Evolutionary conservation across 2,329 filamentous ascomycete genomes (phyloP).

Genomic region (Beauveria medogensis): DNA sequence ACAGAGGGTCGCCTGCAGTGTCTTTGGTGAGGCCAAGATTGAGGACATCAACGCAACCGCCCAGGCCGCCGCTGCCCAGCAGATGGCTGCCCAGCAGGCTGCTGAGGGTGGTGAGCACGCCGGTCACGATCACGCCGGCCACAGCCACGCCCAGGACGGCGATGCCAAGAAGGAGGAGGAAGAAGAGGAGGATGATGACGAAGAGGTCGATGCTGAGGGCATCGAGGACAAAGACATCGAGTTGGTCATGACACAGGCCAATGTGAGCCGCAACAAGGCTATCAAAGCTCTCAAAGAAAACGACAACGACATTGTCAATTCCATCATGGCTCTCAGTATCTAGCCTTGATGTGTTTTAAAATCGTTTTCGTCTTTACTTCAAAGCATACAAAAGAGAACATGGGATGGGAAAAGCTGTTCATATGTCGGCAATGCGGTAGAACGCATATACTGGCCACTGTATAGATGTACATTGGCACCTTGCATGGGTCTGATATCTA

Average conservation of each 20-base stretch:
- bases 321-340: slow-evolving; percentile 96
- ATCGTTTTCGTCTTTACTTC: slow-evolving; percentile 9
- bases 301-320: slow-evolving; percentile 99
- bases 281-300: slow-evolving; percentile 99
- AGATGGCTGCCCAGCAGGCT: slow-evolving; percentile 71
- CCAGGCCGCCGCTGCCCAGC: slow-evolving; percentile 90
- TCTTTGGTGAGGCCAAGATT: slow-evolving; percentile 99
- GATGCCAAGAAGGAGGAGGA: slow-evolving; percentile 72
- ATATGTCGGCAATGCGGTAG: slow-evolving; percentile 10
- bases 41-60: slow-evolving; percentile 99
- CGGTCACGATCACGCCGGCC: slow-evolving; percentile 64
- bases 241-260: slow-evolving; percentile 96
- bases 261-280: slow-evolving; percentile 94
- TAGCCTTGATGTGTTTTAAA: slow-evolving; percentile 29
- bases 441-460: slow-evolving; percentile 7
- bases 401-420: slow-evolving; percentile 11
- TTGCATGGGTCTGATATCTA: slow-evolving; percentile 5
- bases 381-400: slow-evolving; percentile 6
- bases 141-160: slow-evolving; percentile 51
- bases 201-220: slow-evolving; percentile 90
- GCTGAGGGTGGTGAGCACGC: slow-evolving; percentile 60
- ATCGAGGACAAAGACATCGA: slow-evolving; percentile 99
- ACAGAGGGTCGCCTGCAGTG: slow-evolving; percentile 44
- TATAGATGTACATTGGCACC: slow-evolving; percentile 4
- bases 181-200: slow-evolving; percentile 73